Evolutionary conservation across 768 basidiomycete species (phyloP), one percentile per base, ranked within the genome.

Genomic region (Royoungia palumana): DNA sequence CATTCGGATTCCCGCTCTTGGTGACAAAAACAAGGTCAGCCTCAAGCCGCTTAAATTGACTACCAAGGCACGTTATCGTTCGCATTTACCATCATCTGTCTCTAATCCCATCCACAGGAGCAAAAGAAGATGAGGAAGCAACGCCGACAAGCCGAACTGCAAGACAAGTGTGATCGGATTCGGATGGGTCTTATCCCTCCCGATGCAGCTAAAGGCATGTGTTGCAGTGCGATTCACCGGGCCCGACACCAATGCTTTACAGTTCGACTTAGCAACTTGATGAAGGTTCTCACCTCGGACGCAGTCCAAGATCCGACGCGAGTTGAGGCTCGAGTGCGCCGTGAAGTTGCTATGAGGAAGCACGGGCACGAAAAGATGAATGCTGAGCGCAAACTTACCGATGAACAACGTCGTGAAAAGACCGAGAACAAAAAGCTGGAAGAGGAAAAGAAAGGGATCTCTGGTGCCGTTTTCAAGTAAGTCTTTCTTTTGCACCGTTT

Each of bases 121-220:
- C 87, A 88, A 76, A 98, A 97, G 85, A 98, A 98, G 79, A 86
- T 96, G 85, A 71, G 96, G 59, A 90, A 91, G 68, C 82, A 94
- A 63, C 76, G 87, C 44, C 78, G 95, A 39, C 85, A 89, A 60
- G 87, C 86, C 11, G 93, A 93, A 59, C 66, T 95, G 50, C 87
- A 96, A 70, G 96, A 99, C 67, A 93, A 94, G 70, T 80, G 93
- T 50, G 96, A 97, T 65, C 78, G 94, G 35, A 87, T 94, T 59
- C 82, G 90, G 53, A 97, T 98, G 94, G 96, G 96, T 47, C 77
- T 99, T 30, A 75, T 92, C 42, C 94, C 96, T 9, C 93, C 95
- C 32, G 94, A 97, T 66, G 75, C 94, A 34, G 94, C 95, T 0
- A 99, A 99, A 78, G 91, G 90, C 89, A 53, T 32, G 70, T 61